These are phyloP conservation scores for Gracilaria vermiculophylla DNA, from an alignment of 23 red algal species.

Conservation along the genomic window DNA sequence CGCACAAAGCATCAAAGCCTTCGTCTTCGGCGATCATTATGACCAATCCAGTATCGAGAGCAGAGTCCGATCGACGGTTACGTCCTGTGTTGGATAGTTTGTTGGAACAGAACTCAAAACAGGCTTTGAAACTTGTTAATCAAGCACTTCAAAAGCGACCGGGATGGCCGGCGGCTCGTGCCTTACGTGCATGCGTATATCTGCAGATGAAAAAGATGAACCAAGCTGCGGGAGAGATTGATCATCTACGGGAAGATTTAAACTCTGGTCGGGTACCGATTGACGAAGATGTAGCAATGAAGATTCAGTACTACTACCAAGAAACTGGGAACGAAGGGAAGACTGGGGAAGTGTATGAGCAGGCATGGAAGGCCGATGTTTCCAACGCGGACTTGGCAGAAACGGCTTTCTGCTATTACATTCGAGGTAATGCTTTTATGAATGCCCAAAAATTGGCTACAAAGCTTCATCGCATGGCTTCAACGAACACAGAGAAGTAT, in stretches of 20 bases:
- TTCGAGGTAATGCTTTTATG: constrained; percentile 41
- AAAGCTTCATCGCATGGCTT: constrained; percentile 43
- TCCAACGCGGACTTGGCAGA: constrained; percentile 42
- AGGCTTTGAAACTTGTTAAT: constrained; percentile 38
- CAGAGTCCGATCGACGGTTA: constrained; percentile 58
- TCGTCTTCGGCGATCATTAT: constrained; percentile 11
- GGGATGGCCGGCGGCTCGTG: constrained; percentile 65
- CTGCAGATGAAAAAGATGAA: constrained; percentile 28
- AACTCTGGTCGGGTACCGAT: constrained; percentile 44
- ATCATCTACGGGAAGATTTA: constrained; percentile 36
- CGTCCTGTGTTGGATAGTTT: constrained; percentile 58
- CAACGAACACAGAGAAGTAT: constrained; percentile 36
- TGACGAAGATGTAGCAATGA: constrained; percentile 50
- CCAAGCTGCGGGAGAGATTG: constrained; percentile 24
- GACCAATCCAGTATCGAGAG: constrained; percentile 43
- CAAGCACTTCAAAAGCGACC: constrained; percentile 57
- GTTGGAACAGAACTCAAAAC: constrained; percentile 44
- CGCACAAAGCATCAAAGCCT: constrained; percentile 21
- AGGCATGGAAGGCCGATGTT: constrained; percentile 35
- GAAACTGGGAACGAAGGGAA: constrained; percentile 36
- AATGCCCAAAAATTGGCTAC: constrained; percentile 48
- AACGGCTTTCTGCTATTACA: constrained; percentile 46
- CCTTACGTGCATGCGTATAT: constrained; percentile 43
- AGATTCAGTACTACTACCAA: constrained; percentile 52
- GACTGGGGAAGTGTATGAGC: constrained; percentile 55